Percentiles rank a stretch among this genome's conserved stretches.
Evolutionary conservation across 768 basidiomycete species (phyloP).

Genomic region (Floccularia luteovirens): DNA sequence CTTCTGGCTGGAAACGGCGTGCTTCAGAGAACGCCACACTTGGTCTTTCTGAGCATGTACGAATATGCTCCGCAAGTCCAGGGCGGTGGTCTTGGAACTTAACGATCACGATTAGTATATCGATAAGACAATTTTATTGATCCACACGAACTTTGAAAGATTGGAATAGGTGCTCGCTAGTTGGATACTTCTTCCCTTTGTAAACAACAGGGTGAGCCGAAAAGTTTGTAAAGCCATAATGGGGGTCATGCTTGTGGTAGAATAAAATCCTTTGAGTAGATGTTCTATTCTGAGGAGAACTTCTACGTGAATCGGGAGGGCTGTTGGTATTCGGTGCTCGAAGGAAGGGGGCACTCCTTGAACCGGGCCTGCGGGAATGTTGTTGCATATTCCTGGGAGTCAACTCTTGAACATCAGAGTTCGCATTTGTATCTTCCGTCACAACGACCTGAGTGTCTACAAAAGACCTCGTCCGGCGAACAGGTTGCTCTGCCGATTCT

Average conservation of each 20-base stretch:
- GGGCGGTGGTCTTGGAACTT: slow-evolving; percentile 58
- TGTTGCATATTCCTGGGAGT: slow-evolving; percentile 14
- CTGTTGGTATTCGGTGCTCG: slow-evolving; percentile 7
- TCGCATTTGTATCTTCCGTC: slow-evolving; percentile 12
- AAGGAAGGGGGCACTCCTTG: slow-evolving; percentile 13
- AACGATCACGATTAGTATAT: slow-evolving; percentile 3
- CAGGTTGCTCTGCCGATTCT: slow-evolving; percentile 16
- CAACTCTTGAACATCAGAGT: slow-evolving; percentile 3
- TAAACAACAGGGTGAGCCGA: slow-evolving; percentile 58
- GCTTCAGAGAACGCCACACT: slow-evolving; percentile 63
- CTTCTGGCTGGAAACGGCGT: slow-evolving; percentile 52
- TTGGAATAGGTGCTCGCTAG: slow-evolving; percentile 74
- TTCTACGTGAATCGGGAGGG: slow-evolving; percentile 11
- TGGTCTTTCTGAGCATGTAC: slow-evolving; percentile 54
- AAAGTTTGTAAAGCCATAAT: slow-evolving; percentile 73
- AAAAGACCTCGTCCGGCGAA: slow-evolving; percentile 22
- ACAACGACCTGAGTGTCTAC: slow-evolving; percentile 19
- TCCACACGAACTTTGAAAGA: slow-evolving; percentile 55
- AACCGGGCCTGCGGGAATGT: slow-evolving; percentile 15
- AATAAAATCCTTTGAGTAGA: slow-evolving; percentile 40
- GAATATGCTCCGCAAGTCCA: slow-evolving; percentile 60
- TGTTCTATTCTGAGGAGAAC: slow-evolving; percentile 13
- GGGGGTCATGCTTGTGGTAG: slow-evolving; percentile 55
- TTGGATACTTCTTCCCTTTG: slow-evolving; percentile 60
- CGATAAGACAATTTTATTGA: not conserved